Percentiles rank a stretch among this genome's conserved stretches.
Conservation (phyloP, 176 grass and related monocot genomes). For the Oryza nivara region DNA sequence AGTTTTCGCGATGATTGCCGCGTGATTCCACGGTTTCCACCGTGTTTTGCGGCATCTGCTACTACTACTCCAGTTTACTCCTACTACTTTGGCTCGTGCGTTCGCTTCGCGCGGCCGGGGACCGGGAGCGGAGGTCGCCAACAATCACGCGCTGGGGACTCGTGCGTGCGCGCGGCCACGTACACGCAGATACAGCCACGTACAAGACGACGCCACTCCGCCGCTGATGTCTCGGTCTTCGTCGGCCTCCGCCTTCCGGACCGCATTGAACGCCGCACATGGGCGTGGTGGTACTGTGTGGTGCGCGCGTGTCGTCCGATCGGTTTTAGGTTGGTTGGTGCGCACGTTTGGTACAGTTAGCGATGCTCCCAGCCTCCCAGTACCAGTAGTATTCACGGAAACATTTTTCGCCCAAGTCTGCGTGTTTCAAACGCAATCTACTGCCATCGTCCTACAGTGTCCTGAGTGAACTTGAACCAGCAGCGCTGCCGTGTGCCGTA, state of each 20-base stretch:
- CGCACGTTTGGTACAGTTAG: background rate
- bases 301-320: background rate
- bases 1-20: background rate
- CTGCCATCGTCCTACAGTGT: background rate
- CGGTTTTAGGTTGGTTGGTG: background rate
- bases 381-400: no score
- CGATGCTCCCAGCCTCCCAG: no score
- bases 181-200: background rate
- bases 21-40: slow-evolving; percentile 17
- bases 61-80: no score
- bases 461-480: background rate
- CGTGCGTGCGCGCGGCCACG: background rate
- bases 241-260: background rate
- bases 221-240: background rate
- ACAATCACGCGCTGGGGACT: background rate
- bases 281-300: background rate
- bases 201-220: background rate
- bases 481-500: no score
- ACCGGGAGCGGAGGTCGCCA: background rate
- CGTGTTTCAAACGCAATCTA: background rate
- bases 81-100: background rate
- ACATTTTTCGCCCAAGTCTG: no score
- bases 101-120: background rate
- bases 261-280: slow-evolving; percentile 14
- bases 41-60: background rate